A percentile compares a stretch with the other conserved stretches of the same genome.
phyloP scores from a whole-genome alignment of 2,329 filamentous ascomycete genomes.

The Chaetomium sp. region DNA sequence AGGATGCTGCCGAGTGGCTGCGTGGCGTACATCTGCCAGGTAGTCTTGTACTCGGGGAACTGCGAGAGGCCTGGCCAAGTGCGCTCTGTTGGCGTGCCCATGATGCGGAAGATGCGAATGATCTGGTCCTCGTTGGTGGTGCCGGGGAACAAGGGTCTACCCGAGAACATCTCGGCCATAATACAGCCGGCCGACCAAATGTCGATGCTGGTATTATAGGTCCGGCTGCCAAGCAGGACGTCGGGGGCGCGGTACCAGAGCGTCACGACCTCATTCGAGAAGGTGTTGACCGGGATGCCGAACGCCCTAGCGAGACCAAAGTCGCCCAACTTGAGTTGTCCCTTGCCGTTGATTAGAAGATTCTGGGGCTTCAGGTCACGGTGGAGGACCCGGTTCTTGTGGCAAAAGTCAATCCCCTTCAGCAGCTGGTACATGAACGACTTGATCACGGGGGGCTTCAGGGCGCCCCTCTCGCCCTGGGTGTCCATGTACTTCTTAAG shows the following conservation, averaged over 20 bases:
- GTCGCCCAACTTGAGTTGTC: conserved; percentile 87
- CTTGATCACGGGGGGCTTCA: conserved; percentile 91
- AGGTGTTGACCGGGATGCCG: conserved; percentile 96
- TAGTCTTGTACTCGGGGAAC: conserved; percentile 96
- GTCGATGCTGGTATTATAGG: conserved; percentile 99
- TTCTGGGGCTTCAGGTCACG: conserved; percentile 97
- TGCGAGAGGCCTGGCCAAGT: conserved; percentile 94
- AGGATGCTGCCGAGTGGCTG: conserved; percentile 86
- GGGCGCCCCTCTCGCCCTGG: conserved; percentile 81
- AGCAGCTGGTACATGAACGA: conserved; percentile 99
- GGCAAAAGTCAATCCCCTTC: conserved; percentile 94
- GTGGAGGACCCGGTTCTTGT: conserved; percentile 94
- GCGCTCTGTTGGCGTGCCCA: conserved; percentile 95
- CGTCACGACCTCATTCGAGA: conserved; percentile 96
- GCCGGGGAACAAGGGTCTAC: conserved; percentile 90
- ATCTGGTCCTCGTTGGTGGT: conserved; percentile 99
- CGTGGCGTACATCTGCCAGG: conserved; percentile 90
- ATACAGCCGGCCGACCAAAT: conserved; percentile 99
- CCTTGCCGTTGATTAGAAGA: conserved; percentile 89
- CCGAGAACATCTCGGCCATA: conserved; percentile 99
- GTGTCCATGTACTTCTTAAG: conserved; percentile 99
- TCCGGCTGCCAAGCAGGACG: conserved; percentile 87
- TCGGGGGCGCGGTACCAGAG: conserved; percentile 97
- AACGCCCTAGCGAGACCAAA: conserved; percentile 94
- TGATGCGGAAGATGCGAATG: conserved; percentile 94